Conservation (phyloP, 331 rosid species). For the Malus hybrid region DNA sequence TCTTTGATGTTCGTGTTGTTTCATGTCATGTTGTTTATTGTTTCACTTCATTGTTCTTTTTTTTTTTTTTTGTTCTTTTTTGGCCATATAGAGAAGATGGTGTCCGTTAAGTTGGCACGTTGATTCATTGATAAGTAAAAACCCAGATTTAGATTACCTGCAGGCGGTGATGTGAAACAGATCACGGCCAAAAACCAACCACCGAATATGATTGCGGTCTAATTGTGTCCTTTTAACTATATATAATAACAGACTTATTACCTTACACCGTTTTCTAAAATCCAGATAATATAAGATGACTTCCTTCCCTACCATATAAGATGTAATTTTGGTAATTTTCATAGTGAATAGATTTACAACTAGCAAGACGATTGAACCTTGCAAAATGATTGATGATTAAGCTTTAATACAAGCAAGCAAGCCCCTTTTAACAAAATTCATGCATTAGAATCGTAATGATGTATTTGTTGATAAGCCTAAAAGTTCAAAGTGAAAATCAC, state of each 20-base stretch:
- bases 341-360: too few relatives aligned
- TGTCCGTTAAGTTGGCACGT: slow-evolving; percentile 6
- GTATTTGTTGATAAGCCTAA: too few relatives aligned
- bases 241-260: slow-evolving; percentile 18
- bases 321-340: too few relatives aligned
- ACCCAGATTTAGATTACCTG: slow-evolving; percentile 62
- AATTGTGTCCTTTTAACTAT: slow-evolving; percentile 41
- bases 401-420: too few relatives aligned
- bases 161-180: slow-evolving; percentile 99
- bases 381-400: too few relatives aligned
- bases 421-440: too few relatives aligned
- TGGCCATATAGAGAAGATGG: neutral
- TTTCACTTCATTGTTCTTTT: slow-evolving; percentile 1
- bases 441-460: too few relatives aligned
- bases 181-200: slow-evolving; percentile 53
- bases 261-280: neutral
- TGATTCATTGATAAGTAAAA: slow-evolving; percentile 19
- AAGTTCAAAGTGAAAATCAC: too few relatives aligned
- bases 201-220: slow-evolving; percentile 87
- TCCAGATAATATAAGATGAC: too few relatives aligned
- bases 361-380: too few relatives aligned
- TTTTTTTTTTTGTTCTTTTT: slow-evolving; percentile 9
- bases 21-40: slow-evolving; percentile 1
- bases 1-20: slow-evolving; percentile 13
- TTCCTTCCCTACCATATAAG: too few relatives aligned